These are phyloP conservation scores for Pseudocercospora eumusae DNA, from an alignment of 2,329 filamentous ascomycete genomes.

Conservation along the genomic window DNA sequence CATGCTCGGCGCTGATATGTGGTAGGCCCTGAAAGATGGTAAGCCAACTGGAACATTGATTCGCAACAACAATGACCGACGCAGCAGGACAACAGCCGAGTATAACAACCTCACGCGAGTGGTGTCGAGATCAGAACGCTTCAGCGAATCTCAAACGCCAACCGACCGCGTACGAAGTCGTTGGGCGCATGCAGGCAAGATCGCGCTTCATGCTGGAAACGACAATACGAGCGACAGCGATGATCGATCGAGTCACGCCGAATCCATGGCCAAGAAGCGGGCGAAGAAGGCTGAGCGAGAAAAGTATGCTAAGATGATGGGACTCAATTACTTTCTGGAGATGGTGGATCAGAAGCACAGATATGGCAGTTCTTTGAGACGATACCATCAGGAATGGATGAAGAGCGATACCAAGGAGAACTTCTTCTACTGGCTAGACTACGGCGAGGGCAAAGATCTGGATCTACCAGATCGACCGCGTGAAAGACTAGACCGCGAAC, in stretches of 20 bases:
- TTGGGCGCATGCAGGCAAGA: conserved; percentile 73
- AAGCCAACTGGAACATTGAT: conserved; percentile 15
- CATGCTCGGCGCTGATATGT: conserved; percentile 6
- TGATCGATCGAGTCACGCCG: conserved; percentile 42
- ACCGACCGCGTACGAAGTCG: conserved; percentile 56
- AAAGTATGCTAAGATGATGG: conserved; percentile 75
- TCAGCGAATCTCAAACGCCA: conserved; percentile 26
- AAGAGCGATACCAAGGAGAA: conserved; percentile 74
- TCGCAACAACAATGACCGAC: background rate
- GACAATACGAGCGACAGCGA: conserved; percentile 58
- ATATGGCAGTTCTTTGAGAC: conserved; percentile 78
- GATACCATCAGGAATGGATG: conserved; percentile 85
- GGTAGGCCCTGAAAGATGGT: conserved; percentile 41
- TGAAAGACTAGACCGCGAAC: conserved; percentile 72
- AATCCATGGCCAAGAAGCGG: conserved; percentile 40
- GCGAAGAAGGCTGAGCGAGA: conserved; percentile 58
- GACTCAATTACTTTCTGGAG: conserved; percentile 79
- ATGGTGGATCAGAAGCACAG: conserved; percentile 75
- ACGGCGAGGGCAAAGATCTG: conserved; percentile 70
- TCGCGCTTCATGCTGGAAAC: conserved; percentile 70
- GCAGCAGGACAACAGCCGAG: conserved; percentile 46
- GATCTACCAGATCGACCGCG: conserved; percentile 73
- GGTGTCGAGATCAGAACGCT: conserved; percentile 42
- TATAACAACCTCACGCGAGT: conserved; percentile 56
- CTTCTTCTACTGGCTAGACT: conserved; percentile 92